Conservation (phyloP, 805 yeast species). For the Wickerhamomyces bovis region DNA sequence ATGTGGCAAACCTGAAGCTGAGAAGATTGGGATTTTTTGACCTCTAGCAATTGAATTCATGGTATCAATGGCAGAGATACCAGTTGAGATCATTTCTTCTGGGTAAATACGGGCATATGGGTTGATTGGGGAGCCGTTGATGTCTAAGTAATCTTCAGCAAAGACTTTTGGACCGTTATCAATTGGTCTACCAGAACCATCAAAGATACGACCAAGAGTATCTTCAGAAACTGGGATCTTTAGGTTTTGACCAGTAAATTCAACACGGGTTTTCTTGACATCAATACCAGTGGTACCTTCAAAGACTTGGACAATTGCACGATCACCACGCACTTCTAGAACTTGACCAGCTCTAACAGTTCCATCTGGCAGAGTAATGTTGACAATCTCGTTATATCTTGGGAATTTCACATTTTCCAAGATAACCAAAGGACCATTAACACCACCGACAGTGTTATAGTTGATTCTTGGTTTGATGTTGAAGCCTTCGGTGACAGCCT, state of each 20-base stretch:
- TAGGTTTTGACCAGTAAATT: slow-evolving; percentile 92
- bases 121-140: slow-evolving; percentile 97
- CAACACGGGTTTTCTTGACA: slow-evolving; percentile 95
- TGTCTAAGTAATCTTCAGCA: slow-evolving; percentile 97
- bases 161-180: slow-evolving; percentile 98
- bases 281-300: slow-evolving; percentile 99
- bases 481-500: slow-evolving; percentile 89
- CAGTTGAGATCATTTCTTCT: slow-evolving; percentile 99
- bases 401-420: slow-evolving; percentile 82
- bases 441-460: slow-evolving; percentile 97
- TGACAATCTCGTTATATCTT: slow-evolving; percentile 93
- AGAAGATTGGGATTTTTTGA: slow-evolving; percentile 97
- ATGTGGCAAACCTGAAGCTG: slow-evolving; percentile 99
- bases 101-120: slow-evolving; percentile 98
- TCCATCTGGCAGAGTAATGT: slow-evolving; percentile 95
- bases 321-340: slow-evolving; percentile 92
- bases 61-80: slow-evolving; percentile 96
- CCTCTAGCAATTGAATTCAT: slow-evolving; percentile 99
- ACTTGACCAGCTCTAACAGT: slow-evolving; percentile 95
- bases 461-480: slow-evolving; percentile 84
- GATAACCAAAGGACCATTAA: slow-evolving; percentile 96
- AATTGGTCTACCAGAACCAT: slow-evolving; percentile 98
- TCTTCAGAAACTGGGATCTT: slow-evolving; percentile 95
- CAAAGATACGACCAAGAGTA: slow-evolving; percentile 94
- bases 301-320: slow-evolving; percentile 97